Percentiles rank a stretch among this genome's conserved stretches.
These are phyloP conservation scores for Musa beccarii DNA, from an alignment of 176 grass and related monocot genomes.

Conservation along the genomic window DNA sequence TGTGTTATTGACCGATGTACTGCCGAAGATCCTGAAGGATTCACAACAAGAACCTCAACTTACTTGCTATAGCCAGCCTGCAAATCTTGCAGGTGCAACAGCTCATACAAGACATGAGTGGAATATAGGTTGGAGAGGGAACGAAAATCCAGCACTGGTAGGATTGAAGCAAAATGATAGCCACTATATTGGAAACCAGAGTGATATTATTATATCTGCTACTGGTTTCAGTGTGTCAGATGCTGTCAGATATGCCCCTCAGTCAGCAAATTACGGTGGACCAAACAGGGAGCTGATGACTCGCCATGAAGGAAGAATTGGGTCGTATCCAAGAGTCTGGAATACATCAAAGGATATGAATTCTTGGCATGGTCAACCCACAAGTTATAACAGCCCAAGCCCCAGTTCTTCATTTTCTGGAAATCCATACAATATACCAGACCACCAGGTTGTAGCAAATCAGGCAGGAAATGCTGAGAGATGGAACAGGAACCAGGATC, in stretches of 20 bases:
- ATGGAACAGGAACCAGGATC: conserved; percentile 35
- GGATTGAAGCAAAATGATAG: conserved; percentile 19
- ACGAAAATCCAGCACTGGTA: conserved; percentile 14
- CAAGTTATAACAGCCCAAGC: conserved; percentile 14
- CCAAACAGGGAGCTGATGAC: conserved; percentile 23
- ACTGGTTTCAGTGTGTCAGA: conserved; percentile 20
- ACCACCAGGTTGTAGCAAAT: conserved; percentile 25
- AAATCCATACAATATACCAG: conserved; percentile 19
- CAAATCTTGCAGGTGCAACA: conserved; percentile 13
- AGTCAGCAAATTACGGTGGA: conserved; percentile 14
- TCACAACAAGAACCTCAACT: conserved; percentile 25
- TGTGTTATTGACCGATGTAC: conserved; percentile 55
- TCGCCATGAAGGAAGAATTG: conserved; percentile 25
- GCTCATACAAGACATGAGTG: conserved; percentile 6
- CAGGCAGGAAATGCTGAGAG: conserved; percentile 22
- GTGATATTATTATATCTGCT: conserved; percentile 26
- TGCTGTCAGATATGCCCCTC: conserved; percentile 38
- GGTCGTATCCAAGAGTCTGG: conserved; percentile 22
- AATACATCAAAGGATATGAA: conserved; percentile 31
- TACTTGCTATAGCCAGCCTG: conserved; percentile 14
- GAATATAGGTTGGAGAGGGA: conserved; percentile 7
- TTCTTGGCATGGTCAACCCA: conserved; percentile 22
- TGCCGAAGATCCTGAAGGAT: conserved; percentile 45
- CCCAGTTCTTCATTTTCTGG: conserved; percentile 26
- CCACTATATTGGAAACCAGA: conserved; percentile 27